These are phyloP conservation scores for Madurella fahalii DNA, from an alignment of 2,329 filamentous ascomycete genomes.

Conservation along the genomic window DNA sequence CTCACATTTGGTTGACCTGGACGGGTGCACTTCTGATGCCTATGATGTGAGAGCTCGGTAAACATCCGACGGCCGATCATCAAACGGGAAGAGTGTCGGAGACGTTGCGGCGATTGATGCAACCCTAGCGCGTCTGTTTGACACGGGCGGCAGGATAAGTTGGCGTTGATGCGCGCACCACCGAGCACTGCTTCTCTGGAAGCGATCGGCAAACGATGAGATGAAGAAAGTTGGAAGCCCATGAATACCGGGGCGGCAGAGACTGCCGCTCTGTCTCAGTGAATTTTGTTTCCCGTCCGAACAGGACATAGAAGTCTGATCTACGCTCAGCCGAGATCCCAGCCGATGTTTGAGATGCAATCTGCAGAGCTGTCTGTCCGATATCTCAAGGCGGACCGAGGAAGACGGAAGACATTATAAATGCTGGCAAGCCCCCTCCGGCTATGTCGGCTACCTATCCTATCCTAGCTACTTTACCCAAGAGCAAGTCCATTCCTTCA, in stretches of 20 bases:
- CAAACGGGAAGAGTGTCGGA: not conserved
- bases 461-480: not conserved
- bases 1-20: too few species aligned
- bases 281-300: slow-evolving; percentile 7
- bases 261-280: slow-evolving; percentile 17
- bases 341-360: slow-evolving; percentile 7
- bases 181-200: not conserved
- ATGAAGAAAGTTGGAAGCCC: not conserved
- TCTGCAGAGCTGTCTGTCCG: not conserved
- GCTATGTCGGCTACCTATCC: not conserved
- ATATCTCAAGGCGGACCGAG: not conserved
- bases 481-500: slow-evolving; percentile 15
- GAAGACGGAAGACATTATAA: not conserved
- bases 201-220: slow-evolving; percentile 9
- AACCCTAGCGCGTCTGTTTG: not conserved
- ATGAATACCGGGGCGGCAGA: slow-evolving; percentile 9
- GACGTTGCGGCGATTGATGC: not conserved
- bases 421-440: not conserved
- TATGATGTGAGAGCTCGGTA: not conserved
- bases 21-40: too few species aligned
- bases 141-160: not conserved
- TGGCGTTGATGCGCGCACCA: not conserved
- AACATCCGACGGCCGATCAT: not conserved
- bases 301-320: slow-evolving; percentile 19
- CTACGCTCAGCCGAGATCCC: slow-evolving; percentile 21